Evolutionary conservation across 2,329 filamentous ascomycete genomes (phyloP), one percentile per base, ranked within the genome.

Genomic region (Penicillium sclerotiorum): DNA sequence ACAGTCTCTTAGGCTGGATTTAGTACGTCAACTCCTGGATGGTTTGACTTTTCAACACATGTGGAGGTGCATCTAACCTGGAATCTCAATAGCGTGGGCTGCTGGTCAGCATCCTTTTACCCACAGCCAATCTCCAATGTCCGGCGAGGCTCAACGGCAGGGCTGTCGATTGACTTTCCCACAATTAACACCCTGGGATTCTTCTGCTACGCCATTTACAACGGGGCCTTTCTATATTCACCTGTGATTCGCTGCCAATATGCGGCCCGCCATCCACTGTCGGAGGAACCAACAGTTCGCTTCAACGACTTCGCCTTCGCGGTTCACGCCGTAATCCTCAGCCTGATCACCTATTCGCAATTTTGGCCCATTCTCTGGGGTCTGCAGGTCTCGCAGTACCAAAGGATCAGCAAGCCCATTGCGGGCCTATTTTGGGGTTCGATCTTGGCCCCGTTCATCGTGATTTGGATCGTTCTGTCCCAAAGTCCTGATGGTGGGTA

Each of bases 281-380:
- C 86, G 4, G 85, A 89, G 7, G 82, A 87, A 36, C 90, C 93
- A 3, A 94, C 92, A 1, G 92, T 96, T 23, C 84, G 88, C 47
- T 83, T 90, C 73, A 97, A 97, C 73, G 94, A 99, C 73, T 80
- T 97, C 51, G 83, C 85, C 12, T 97, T 97, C 69, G 91, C 92
- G 13, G 76, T 84, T 3, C 92, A 97, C 73, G 93, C 88, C 27
- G 77, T 90, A 13, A 55, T 91, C 8, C 74, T 95, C 55, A 90
- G 86, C 60, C 61, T 82, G 36, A 68, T 96, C 47, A 83, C 85
- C n/a, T 86, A 88, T 53, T 88, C 84, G 41, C 93, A 96, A 70
- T 88, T 95, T 63, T 83, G 81, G 60, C 81, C 85, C 2, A 61
- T 65, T 2, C 70, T 90, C 9, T 97, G 93, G 92, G 83, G 86